Conservation (phyloP, 139 green algal genomes). For the Haematococcus sp. region DNA sequence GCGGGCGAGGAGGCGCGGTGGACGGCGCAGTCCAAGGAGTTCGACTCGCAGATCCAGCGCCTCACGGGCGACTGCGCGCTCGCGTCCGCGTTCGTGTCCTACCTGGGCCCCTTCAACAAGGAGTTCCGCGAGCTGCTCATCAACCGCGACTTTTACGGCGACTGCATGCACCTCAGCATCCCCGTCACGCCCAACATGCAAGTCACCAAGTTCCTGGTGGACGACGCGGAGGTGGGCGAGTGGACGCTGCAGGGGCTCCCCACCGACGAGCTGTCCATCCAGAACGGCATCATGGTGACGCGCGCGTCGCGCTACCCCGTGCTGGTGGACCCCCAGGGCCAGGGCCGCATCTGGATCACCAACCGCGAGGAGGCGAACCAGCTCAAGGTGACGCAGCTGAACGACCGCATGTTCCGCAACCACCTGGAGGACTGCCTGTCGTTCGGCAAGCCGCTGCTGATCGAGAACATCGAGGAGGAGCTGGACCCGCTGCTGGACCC, state of each 20-base stretch:
- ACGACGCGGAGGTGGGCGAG: constrained; percentile 85
- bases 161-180: constrained; percentile 73
- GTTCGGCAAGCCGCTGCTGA: constrained; percentile 87
- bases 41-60: constrained; percentile 77
- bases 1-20: constrained; percentile 91
- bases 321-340: constrained; percentile 89
- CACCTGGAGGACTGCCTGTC: constrained; percentile 90
- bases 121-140: constrained; percentile 90
- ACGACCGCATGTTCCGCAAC: constrained; percentile 86
- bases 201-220: constrained; percentile 86
- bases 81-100: constrained; percentile 83
- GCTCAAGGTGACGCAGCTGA: constrained; percentile 75
- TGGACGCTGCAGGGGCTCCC: constrained; percentile 92
- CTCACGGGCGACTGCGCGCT: constrained; percentile 88
- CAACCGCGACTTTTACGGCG: constrained; percentile 77
- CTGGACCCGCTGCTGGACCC: constrained; percentile 91
- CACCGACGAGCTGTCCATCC: constrained; percentile 89
- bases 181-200: constrained; percentile 77
- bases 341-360: constrained; percentile 84
- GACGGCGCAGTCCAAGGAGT: constrained; percentile 84
- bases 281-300: constrained; percentile 96
- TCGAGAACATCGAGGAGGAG: constrained; percentile 95
- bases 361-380: constrained; percentile 80
- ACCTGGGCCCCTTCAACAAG: constrained; percentile 93
- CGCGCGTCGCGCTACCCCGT: constrained; percentile 81